Conservation (phyloP, 495 filamentous ascomycete species). For the Lepraria neglecta region DNA sequence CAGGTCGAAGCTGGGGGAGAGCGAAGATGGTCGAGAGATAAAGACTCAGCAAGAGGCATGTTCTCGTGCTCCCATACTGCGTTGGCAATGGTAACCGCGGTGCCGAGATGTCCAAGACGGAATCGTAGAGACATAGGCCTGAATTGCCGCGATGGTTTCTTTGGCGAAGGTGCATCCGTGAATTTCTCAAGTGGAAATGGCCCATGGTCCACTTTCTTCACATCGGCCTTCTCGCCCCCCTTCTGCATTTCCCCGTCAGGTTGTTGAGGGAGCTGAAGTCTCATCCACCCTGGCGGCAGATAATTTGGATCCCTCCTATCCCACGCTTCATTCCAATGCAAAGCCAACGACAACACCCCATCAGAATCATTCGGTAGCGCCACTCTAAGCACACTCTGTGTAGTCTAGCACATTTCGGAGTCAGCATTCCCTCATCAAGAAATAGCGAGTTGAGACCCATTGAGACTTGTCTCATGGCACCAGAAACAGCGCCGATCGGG, state of each 20-base stretch:
- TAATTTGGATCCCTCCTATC: conserved; percentile 46
- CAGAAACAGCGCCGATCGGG: too few relatives aligned
- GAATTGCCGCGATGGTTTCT: conserved; percentile 9
- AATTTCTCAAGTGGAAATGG: not conserved
- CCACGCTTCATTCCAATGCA: conserved; percentile 52
- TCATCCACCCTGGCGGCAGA: conserved; percentile 59
- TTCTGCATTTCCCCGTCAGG: not conserved
- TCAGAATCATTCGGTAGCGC: conserved; percentile 55
- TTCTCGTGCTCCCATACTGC: conserved; percentile 15
- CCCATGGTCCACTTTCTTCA: not conserved
- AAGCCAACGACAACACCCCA: conserved; percentile 52
- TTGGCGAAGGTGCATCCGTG: not conserved
- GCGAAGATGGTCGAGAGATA: conserved; percentile 1
- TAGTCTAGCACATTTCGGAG: conserved; percentile 17
- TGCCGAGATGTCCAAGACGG: conserved; percentile 9
- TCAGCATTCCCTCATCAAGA: too few relatives aligned
- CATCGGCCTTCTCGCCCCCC: not conserved
- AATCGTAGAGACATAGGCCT: conserved; percentile 16
- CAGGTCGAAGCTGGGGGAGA: conserved; percentile 2
- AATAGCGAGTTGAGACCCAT: too few relatives aligned
- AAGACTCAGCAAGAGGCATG: conserved; percentile 8
- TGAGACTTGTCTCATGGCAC: too few relatives aligned
- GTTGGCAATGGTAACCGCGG: conserved; percentile 1
- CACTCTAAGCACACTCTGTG: conserved; percentile 45
- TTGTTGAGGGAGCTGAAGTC: conserved; percentile 36